phyloP scores from a whole-genome alignment of 768 basidiomycete species.

The Kwoniella botswanensis region DNA sequence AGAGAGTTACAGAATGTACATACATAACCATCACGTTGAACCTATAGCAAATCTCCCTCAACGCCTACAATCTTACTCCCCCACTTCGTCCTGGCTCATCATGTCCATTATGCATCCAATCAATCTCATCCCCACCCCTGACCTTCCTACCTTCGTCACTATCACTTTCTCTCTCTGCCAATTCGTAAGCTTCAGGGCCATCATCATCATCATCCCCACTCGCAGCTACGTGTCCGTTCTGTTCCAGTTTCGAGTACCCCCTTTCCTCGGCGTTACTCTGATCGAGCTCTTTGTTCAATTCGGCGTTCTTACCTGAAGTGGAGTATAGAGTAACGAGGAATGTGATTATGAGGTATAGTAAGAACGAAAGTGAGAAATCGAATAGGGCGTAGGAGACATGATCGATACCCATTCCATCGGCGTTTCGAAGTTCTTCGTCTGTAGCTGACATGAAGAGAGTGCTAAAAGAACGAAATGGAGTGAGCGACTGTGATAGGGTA shows the following conservation, averaged over 20 bases:
- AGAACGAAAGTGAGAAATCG: constrained; percentile 71
- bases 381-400: constrained; percentile 88
- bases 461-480: constrained; percentile 58
- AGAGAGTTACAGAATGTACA: background rate
- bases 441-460: constrained; percentile 91
- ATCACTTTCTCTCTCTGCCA: constrained; percentile 26
- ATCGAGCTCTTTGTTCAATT: background rate
- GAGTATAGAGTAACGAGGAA: constrained; percentile 72
- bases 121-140: constrained; percentile 41
- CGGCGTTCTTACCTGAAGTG: constrained; percentile 44
- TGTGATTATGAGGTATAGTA: constrained; percentile 74
- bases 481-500: background rate
- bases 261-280: constrained; percentile 29
- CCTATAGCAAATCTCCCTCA: background rate
- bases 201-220: constrained; percentile 23
- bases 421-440: constrained; percentile 80
- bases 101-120: constrained; percentile 35
- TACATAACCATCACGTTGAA: background rate
- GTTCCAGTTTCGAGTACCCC: constrained; percentile 43
- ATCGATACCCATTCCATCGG: constrained; percentile 76
- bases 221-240: constrained; percentile 1
- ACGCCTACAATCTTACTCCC: constrained; percentile 15
- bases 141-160: constrained; percentile 37
- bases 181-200: constrained; percentile 44
- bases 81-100: background rate